Conservation (phyloP, 352 stramenopile genomes). For the Pythium guiyangense region DNA sequence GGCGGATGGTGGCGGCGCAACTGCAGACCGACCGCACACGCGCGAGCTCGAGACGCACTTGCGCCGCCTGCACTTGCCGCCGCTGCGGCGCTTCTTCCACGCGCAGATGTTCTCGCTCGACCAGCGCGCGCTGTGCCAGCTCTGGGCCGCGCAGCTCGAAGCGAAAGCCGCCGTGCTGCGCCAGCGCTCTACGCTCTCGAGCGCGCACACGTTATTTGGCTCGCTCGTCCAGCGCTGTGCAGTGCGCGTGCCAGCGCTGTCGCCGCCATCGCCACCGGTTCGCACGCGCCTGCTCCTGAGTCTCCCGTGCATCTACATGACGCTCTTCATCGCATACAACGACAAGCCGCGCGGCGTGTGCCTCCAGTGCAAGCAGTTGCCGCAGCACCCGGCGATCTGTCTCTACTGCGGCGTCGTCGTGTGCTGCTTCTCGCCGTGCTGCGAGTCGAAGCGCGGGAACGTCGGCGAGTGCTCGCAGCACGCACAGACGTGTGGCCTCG, state of each 20-base stretch:
- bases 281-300: constrained; percentile 26
- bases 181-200: constrained; percentile 6
- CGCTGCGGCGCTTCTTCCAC: constrained; percentile 66
- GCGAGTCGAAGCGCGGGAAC: constrained; percentile 40
- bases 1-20: background rate
- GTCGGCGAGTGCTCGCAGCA: constrained; percentile 78
- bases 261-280: constrained; percentile 6
- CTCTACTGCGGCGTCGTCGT: constrained; percentile 70
- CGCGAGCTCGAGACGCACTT: constrained; percentile 37
- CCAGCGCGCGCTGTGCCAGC: constrained; percentile 59
- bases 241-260: background rate
- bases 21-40: constrained; percentile 1
- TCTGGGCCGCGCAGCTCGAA: constrained; percentile 72
- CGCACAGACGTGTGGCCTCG: constrained; percentile 55
- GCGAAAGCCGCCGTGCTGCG: constrained; percentile 59
- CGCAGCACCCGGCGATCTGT: constrained; percentile 70
- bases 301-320: constrained; percentile 75
- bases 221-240: no score
- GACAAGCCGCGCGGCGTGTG: constrained; percentile 55
- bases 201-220: no score
- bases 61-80: constrained; percentile 58
- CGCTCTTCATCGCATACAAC: constrained; percentile 79
- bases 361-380: constrained; percentile 47
- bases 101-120: constrained; percentile 47
- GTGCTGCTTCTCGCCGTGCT: constrained; percentile 77